Conservation (phyloP, 805 yeast species). For the Cyberlindnera americana region DNA sequence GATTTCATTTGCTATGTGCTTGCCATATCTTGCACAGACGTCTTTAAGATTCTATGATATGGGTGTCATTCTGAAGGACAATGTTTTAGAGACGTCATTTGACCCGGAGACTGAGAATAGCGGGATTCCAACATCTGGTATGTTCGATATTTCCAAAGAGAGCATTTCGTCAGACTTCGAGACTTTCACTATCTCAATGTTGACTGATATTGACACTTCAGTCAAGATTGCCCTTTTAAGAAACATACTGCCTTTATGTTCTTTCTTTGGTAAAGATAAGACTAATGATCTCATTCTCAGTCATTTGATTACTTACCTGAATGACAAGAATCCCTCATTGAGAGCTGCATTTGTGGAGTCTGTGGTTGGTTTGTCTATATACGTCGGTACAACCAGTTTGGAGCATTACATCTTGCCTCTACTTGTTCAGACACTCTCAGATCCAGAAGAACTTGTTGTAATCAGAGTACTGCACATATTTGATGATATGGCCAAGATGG, state of each 20-base stretch:
- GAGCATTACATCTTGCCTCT: conserved; percentile 89
- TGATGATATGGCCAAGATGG: conserved; percentile 52
- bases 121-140: conserved; percentile 30
- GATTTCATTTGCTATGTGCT: conserved; percentile 64
- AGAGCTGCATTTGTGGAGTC: conserved; percentile 69
- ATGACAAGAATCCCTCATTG: conserved; percentile 67
- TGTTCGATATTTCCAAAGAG: conserved; percentile 38
- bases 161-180: conserved; percentile 56
- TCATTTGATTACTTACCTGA: conserved; percentile 86
- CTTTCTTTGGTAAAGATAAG: conserved; percentile 80
- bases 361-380: conserved; percentile 69
- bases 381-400: conserved; percentile 74
- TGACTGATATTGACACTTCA: conserved; percentile 64
- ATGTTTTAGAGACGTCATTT: conserved; percentile 30
- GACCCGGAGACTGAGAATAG: conserved; percentile 47
- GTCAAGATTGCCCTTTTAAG: conserved; percentile 69
- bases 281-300: conserved; percentile 87
- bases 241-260: conserved; percentile 73
- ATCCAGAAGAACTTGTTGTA: conserved; percentile 79
- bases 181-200: conserved; percentile 54
- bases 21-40: conserved; percentile 67
- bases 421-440: conserved; percentile 76
- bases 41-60: conserved; percentile 64
- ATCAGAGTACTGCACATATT: conserved; percentile 61
- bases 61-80: conserved; percentile 45